These are phyloP conservation scores for Capsicum pubescens DNA, from an alignment of 257 asterid genomes.

Conservation along the genomic window DNA sequence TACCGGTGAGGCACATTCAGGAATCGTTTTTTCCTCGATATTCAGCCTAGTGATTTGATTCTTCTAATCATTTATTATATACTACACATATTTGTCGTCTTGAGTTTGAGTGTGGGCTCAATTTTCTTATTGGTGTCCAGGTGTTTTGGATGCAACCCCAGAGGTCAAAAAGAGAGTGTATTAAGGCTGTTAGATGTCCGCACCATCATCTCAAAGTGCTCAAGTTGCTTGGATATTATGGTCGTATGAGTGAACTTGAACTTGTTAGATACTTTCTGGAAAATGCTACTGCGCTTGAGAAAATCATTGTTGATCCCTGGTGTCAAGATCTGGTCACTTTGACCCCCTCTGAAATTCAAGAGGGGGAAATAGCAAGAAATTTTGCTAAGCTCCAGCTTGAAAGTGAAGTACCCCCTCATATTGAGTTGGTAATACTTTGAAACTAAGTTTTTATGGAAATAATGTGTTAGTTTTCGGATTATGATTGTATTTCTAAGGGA, in stretches of 20 bases:
- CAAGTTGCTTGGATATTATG: conserved; percentile 10
- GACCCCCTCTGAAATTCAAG: too few species aligned
- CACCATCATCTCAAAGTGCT: conserved; percentile 8
- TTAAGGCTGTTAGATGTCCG: background rate
- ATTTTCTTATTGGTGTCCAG: background rate
- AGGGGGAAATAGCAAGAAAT: background rate
- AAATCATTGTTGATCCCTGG: background rate
- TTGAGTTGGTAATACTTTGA: conserved; percentile 1
- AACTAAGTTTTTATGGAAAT: background rate
- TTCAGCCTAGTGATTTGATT: too few species aligned
- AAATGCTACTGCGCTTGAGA: background rate
- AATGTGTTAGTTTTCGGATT: background rate
- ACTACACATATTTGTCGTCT: too few species aligned
- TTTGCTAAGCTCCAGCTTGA: background rate
- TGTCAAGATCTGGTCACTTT: too few species aligned
- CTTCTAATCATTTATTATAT: background rate
- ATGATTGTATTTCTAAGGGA: background rate
- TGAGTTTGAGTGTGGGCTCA: too few species aligned
- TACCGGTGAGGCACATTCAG: too few species aligned
- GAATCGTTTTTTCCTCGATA: too few species aligned
- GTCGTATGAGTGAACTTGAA: background rate
- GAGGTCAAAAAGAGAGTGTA: background rate
- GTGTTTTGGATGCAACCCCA: background rate
- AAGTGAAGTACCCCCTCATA: background rate
- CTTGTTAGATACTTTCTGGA: background rate